Base-by-base conservation (phyloP, 1,284 basidiomycete genomes). In the Malassezia caprae region DNA sequence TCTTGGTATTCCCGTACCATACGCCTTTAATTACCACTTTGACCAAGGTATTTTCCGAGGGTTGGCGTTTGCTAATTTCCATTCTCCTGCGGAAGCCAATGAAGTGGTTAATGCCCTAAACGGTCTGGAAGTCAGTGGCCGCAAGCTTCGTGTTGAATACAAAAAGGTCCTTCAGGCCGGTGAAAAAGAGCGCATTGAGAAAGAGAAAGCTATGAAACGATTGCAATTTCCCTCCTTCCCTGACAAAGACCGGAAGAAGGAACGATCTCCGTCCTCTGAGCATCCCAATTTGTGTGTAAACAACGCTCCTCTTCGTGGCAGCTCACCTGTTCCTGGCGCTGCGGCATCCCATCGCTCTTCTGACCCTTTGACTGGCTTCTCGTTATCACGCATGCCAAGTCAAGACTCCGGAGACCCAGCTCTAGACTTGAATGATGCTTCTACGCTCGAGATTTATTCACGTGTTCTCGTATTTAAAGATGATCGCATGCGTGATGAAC, bases 131-230 rank as follows among this genome's bases (percentile, higher is more conserved):
- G 88, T 96, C 19, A 88, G 91, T 70, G 94, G 94, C n/a, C 86
- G 93, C 67, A 98, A 96, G 77, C 81, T 99, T 42, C 86, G 94
- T 31, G 93, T 96, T 56, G 93, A 99, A 77, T 98, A 96, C 80
- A 99, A 99, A 79, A 96, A 96, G 77, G 94, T 96, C 8, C 79
- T 99, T 17, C 93, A 96, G 76, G 90, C 90, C 1, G 93, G 94
- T 43, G 94, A 99, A 77, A 99, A 99, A 79, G 94, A 99, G 75
- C 83, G 90, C 55, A 99, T 98, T 73, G 93, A 99, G 76, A 82
- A 94, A 61, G 94, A 98, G 79, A 99, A 99, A 79, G 94, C 94
- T 2, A 85, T 99, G 66, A 88, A 93, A 68, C 82, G 93, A 54
- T 96, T 99, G 91, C 84, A 90, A 48, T 60, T 57, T 37, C 64